phyloP scores from a whole-genome alignment of 225 moss, liverwort and hornwort genomes.

The Climacium dendroides region DNA sequence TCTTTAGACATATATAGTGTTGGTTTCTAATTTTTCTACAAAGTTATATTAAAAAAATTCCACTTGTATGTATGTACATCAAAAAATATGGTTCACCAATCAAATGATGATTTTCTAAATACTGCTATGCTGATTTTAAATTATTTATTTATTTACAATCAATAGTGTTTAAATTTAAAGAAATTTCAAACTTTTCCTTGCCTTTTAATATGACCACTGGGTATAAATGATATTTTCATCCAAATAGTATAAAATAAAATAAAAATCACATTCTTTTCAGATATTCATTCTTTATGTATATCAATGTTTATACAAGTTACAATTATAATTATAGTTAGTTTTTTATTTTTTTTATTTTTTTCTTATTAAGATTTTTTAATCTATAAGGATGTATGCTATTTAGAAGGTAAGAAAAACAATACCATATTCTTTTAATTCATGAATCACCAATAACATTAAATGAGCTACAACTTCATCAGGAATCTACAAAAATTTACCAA shows the following conservation, averaged over 20 bases:
- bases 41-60: not conserved
- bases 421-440: slow-evolving; percentile 66
- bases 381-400: fast-evolving
- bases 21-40: not conserved
- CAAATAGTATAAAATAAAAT: no score
- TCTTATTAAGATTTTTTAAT: not conserved
- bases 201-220: no score
- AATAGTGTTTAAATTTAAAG: not conserved
- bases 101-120: not conserved
- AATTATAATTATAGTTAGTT: not conserved
- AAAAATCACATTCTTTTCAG: no score
- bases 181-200: no score
- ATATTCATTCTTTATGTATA: no score
- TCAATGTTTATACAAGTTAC: no score
- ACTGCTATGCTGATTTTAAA: not conserved
- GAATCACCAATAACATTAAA: slow-evolving; percentile 41
- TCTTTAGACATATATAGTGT: not conserved
- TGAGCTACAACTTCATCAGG: slow-evolving; percentile 49
- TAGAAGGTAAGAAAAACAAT: not conserved
- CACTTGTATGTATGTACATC: fast-evolving
- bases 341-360: no score
- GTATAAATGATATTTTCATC: no score
- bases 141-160: not conserved
- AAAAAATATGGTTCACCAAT: not conserved
- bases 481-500: slow-evolving; percentile 5